phyloP scores from a whole-genome alignment of 352 stramenopile species.

The Globisporangium cederbergense region DNA sequence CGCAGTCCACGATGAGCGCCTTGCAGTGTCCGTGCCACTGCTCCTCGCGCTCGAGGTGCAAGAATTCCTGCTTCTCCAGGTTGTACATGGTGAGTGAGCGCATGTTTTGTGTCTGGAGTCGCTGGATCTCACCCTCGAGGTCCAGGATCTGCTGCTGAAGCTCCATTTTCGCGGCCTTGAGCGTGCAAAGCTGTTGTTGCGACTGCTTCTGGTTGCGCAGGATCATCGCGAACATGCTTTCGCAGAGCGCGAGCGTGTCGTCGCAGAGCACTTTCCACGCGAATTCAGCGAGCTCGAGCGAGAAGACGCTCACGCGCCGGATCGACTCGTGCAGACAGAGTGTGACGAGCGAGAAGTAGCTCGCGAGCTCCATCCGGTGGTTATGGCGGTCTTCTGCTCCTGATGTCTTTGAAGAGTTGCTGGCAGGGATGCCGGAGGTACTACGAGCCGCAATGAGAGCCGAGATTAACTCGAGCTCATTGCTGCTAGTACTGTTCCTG shows the following conservation, averaged over 20 bases:
- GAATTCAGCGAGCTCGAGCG: slow-evolving; percentile 30
- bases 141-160: slow-evolving; percentile 24
- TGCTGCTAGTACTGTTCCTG: not conserved
- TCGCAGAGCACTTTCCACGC: slow-evolving; percentile 26
- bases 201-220: slow-evolving; percentile 9
- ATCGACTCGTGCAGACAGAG: slow-evolving; percentile 40
- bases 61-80: slow-evolving; percentile 29
- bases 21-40: slow-evolving; percentile 49
- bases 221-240: slow-evolving; percentile 17
- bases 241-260: slow-evolving; percentile 23
- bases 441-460: slow-evolving; percentile 4
- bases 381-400: not conserved
- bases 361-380: slow-evolving; percentile 18
- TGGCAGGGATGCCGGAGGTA: not conserved
- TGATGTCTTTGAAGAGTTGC: not conserved
- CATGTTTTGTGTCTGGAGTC: slow-evolving; percentile 38
- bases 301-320: slow-evolving; percentile 29
- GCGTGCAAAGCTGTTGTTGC: slow-evolving; percentile 19
- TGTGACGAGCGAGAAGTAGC: slow-evolving; percentile 28
- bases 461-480: not conserved
- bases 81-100: slow-evolving; percentile 29
- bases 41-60: slow-evolving; percentile 34
- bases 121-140: slow-evolving; percentile 32
- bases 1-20: slow-evolving; percentile 29
- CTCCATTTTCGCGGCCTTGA: slow-evolving; percentile 20